These are phyloP conservation scores for Chaetomiaceae sp. DNA, from an alignment of 2,329 filamentous ascomycete genomes.

Conservation along the genomic window DNA sequence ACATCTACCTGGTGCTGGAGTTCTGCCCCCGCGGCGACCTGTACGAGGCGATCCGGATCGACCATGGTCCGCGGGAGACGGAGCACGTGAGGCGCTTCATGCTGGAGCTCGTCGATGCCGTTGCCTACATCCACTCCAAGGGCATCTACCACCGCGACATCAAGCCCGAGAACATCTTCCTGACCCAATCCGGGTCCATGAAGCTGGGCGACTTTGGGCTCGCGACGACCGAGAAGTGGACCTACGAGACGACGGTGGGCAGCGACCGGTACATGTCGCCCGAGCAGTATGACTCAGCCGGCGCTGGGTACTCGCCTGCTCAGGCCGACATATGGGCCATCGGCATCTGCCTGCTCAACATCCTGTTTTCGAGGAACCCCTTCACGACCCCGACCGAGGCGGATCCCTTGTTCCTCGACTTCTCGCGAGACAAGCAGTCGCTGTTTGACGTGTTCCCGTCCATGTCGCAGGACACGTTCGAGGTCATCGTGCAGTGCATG, in stretches of 20 bases:
- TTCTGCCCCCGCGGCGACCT: slow-evolving; percentile 93
- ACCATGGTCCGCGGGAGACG: slow-evolving; percentile 84
- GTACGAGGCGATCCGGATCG: slow-evolving; percentile 92
- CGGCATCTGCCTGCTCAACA: slow-evolving; percentile 92
- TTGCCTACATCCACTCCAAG: slow-evolving; percentile 85
- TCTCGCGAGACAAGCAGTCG: slow-evolving; percentile 86
- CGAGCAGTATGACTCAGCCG: slow-evolving; percentile 90
- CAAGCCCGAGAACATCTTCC: slow-evolving; percentile 99
- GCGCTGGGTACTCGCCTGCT: slow-evolving; percentile 83
- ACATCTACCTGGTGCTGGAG: slow-evolving; percentile 89
- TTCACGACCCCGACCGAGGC: slow-evolving; percentile 86
- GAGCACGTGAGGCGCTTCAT: slow-evolving; percentile 97
- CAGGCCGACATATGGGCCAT: slow-evolving; percentile 97
- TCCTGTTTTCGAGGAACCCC: slow-evolving; percentile 93
- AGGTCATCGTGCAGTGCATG: slow-evolving; percentile 87
- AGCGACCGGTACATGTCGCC: slow-evolving; percentile 99
- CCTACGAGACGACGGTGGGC: slow-evolving; percentile 86
- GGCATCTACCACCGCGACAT: slow-evolving; percentile 96
- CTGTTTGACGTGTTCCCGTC: slow-evolving; percentile 97
- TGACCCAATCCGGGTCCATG: slow-evolving; percentile 79
- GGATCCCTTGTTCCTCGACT: slow-evolving; percentile 92
- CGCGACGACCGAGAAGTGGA: slow-evolving; percentile 85
- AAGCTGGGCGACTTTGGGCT: slow-evolving; percentile 97
- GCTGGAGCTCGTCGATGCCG: slow-evolving; percentile 85
- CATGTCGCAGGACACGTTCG: slow-evolving; percentile 97